A percentile compares a stretch with the other conserved stretches of the same genome.
Conservation (phyloP, 495 filamentous ascomycete species). For the Lasiosphaeris hirsuta region DNA sequence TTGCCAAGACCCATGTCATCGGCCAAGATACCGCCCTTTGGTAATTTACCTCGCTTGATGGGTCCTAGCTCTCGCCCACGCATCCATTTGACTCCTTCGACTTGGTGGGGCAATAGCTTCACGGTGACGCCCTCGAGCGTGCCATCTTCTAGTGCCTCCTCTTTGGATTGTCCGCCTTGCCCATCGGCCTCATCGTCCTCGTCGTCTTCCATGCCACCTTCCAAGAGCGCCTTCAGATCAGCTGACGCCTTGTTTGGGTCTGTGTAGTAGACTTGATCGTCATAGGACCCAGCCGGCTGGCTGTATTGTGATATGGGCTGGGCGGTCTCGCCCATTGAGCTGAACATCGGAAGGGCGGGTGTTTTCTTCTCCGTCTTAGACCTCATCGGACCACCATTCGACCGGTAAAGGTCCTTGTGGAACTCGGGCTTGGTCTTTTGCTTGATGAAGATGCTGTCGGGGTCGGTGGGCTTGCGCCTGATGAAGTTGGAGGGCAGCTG, state of each 20-base stretch:
- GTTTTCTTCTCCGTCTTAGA: slow-evolving; percentile 35
- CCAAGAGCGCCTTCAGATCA: slow-evolving; percentile 81
- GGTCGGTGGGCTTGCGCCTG: slow-evolving; percentile 18
- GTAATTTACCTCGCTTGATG: slow-evolving; percentile 70
- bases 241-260: slow-evolving; percentile 74
- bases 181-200: slow-evolving; percentile 43
- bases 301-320: slow-evolving; percentile 29
- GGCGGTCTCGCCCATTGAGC: slow-evolving; percentile 31
- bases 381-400: slow-evolving; percentile 33
- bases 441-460: slow-evolving; percentile 41
- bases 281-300: slow-evolving; percentile 33
- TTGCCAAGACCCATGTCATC: slow-evolving; percentile 88
- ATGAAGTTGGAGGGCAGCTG: slow-evolving; percentile 21
- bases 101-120: slow-evolving; percentile 84
- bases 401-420: slow-evolving; percentile 41
- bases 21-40: slow-evolving; percentile 82
- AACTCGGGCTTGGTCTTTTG: slow-evolving; percentile 45
- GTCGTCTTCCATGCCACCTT: slow-evolving; percentile 82
- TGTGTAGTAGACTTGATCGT: slow-evolving; percentile 65
- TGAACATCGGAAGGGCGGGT: slow-evolving; percentile 36
- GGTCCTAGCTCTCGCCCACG: slow-evolving; percentile 78
- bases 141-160: slow-evolving; percentile 30
- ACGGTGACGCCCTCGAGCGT: slow-evolving; percentile 72
- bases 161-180: slow-evolving; percentile 11
- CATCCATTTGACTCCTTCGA: slow-evolving; percentile 93